Evolutionary conservation across 2,329 filamentous ascomycete species (phyloP).

Genomic region (Rugonectria rugulosa): DNA sequence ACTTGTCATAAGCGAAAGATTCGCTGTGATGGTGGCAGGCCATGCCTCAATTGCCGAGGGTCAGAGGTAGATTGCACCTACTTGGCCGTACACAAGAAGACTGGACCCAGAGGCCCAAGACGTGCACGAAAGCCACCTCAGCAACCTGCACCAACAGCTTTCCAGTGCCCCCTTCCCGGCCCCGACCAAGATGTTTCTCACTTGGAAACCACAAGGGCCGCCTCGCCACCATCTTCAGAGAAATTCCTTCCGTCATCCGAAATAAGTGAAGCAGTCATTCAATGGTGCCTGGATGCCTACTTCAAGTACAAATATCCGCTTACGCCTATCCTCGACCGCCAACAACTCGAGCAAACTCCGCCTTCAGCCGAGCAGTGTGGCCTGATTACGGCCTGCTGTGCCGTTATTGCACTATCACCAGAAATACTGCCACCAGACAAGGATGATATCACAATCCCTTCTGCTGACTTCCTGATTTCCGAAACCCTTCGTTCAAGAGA

Average conservation of each 20-base stretch:
- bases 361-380: constrained; percentile 35
- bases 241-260: constrained; percentile 13
- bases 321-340: constrained; percentile 41
- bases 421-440: constrained; percentile 31
- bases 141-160: background rate
- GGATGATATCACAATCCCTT: constrained; percentile 17
- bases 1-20: constrained; percentile 41
- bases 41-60: constrained; percentile 38
- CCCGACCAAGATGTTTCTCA: background rate
- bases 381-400: constrained; percentile 40
- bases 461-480: constrained; percentile 35
- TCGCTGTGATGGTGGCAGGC: constrained; percentile 39
- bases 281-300: constrained; percentile 41
- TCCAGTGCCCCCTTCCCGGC: background rate
- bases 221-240: background rate
- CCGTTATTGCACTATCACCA: constrained; percentile 39
- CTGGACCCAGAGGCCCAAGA: constrained; percentile 37
- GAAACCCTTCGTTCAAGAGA: constrained; percentile 39
- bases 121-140: background rate
- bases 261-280: constrained; percentile 26
- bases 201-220: background rate
- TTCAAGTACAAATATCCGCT: constrained; percentile 46
- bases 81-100: constrained; percentile 42
- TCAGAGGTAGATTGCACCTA: constrained; percentile 37
- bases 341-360: constrained; percentile 23